These are phyloP conservation scores for Russula dissimulans DNA, from an alignment of 768 basidiomycete species.

Conservation along the genomic window DNA sequence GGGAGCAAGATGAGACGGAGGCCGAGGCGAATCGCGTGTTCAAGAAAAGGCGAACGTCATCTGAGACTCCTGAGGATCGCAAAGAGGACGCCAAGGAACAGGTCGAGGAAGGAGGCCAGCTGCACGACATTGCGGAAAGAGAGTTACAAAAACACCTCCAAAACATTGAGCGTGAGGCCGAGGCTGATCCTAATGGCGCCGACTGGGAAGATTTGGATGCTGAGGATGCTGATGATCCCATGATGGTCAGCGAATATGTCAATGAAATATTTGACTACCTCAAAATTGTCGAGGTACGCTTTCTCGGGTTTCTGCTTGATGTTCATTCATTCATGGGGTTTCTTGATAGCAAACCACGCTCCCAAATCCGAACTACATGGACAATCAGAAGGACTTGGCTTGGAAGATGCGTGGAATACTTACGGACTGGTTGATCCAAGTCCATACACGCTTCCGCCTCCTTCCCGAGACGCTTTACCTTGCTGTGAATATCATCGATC, in stretches of 20 bases:
- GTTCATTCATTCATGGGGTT: background rate
- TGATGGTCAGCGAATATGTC: slow-evolving; percentile 97
- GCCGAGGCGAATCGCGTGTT: slow-evolving; percentile 49
- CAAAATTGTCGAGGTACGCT: slow-evolving; percentile 67
- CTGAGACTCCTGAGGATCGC: slow-evolving; percentile 43
- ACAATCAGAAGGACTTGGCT: slow-evolving; percentile 67
- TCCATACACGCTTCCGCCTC: slow-evolving; percentile 78
- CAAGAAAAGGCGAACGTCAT: slow-evolving; percentile 73
- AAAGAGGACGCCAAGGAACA: slow-evolving; percentile 29
- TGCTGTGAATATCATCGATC: slow-evolving; percentile 71
- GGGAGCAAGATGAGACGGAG: slow-evolving; percentile 34
- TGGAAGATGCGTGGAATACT: slow-evolving; percentile 89
- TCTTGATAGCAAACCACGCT: slow-evolving; percentile 55
- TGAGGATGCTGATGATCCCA: slow-evolving; percentile 86
- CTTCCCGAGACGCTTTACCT: slow-evolving; percentile 89
- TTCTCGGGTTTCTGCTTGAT: slow-evolving; percentile 5
- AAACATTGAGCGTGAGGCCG: slow-evolving; percentile 37
- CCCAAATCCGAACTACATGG: slow-evolving; percentile 82
- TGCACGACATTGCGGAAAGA: slow-evolving; percentile 23
- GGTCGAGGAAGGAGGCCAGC: slow-evolving; percentile 37
- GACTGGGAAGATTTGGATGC: slow-evolving; percentile 89
- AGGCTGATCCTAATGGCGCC: slow-evolving; percentile 55
- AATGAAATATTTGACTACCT: slow-evolving; percentile 90
- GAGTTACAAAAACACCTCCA: slow-evolving; percentile 27
- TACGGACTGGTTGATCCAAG: slow-evolving; percentile 89